A percentile compares a stretch with the other conserved stretches of the same genome.
Conservation (phyloP, 1,284 basidiomycete genomes). For the Kalmanozyma brasiliensis region DNA sequence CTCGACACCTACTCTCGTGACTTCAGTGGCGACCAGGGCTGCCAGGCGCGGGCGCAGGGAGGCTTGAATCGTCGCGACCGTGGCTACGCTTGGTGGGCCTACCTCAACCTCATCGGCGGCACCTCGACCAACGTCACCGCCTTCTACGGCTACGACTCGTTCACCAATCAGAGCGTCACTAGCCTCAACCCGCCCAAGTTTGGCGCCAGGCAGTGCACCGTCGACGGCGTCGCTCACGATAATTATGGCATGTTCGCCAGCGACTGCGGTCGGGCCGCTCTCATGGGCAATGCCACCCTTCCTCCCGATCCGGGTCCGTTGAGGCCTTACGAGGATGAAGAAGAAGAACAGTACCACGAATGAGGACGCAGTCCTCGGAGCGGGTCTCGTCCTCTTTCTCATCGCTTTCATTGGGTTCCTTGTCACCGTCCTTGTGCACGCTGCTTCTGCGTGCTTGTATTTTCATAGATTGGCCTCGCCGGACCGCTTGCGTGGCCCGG, state of each 20-base stretch:
- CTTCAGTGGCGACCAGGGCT: slow-evolving; percentile 35
- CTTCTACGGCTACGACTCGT: slow-evolving; percentile 29
- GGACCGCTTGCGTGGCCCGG: no score
- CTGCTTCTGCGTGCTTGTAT: no score
- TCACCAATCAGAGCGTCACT: slow-evolving; percentile 8
- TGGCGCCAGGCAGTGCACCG: slow-evolving; percentile 20
- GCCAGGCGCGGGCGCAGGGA: slow-evolving; percentile 45
- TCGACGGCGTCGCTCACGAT: slow-evolving; percentile 27
- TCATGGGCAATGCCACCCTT: slow-evolving; percentile 14
- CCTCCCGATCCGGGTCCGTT: slow-evolving; percentile 26
- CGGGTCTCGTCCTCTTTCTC: no score
- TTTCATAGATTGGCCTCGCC: no score
- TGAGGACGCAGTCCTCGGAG: no score
- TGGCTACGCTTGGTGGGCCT: slow-evolving; percentile 55
- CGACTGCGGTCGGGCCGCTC: slow-evolving; percentile 38
- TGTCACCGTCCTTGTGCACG: neutral
- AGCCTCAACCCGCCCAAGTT: slow-evolving; percentile 12
- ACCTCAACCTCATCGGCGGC: slow-evolving; percentile 53
- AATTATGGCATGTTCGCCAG: slow-evolving; percentile 37
- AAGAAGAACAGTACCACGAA: no score
- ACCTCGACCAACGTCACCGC: slow-evolving; percentile 45
- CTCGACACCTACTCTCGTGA: slow-evolving; percentile 39
- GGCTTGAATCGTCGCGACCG: slow-evolving; percentile 53
- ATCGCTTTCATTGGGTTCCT: neutral
- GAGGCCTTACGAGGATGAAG: no score